Evolutionary conservation across 768 basidiomycete genomes (phyloP).

Genomic region (Trametopsis cervina): DNA sequence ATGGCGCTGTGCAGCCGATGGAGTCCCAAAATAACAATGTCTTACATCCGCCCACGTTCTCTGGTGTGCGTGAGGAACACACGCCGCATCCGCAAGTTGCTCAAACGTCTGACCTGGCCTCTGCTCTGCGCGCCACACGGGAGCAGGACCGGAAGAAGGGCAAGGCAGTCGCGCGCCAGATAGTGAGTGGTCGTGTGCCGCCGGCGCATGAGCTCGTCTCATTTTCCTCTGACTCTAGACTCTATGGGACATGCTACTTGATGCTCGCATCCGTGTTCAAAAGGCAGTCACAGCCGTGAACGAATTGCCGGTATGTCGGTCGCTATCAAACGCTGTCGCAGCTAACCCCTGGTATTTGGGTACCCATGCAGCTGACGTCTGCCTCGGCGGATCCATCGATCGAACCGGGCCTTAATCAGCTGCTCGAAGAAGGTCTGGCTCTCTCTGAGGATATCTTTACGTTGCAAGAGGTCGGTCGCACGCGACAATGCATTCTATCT

Average conservation of each 20-base stretch:
- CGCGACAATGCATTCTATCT: slow-evolving; percentile 1
- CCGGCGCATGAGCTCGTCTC: no score
- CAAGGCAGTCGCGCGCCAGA: slow-evolving; percentile 73
- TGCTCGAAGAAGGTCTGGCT: slow-evolving; percentile 53
- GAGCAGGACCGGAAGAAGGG: slow-evolving; percentile 78
- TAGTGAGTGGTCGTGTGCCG: slow-evolving; percentile 41
- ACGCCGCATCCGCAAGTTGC: not conserved
- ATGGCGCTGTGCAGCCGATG: not conserved
- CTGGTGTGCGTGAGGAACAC: slow-evolving; percentile 10
- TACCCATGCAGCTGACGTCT: not conserved
- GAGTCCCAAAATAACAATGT: slow-evolving; percentile 7
- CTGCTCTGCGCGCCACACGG: slow-evolving; percentile 48
- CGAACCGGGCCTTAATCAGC: slow-evolving; percentile 34
- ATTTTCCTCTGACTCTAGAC: no score
- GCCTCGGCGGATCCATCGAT: not conserved
- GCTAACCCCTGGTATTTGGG: not conserved
- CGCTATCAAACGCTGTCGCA: not conserved
- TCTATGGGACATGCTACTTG: slow-evolving; percentile 81
- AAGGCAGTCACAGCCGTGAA: slow-evolving; percentile 67
- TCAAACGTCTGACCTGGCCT: slow-evolving; percentile 34
- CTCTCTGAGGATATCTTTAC: slow-evolving; percentile 64
- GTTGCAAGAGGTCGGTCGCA: slow-evolving; percentile 53
- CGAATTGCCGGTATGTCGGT: slow-evolving; percentile 28
- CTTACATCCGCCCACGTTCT: not conserved
- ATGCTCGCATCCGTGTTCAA: slow-evolving; percentile 88